Evolutionary conservation across 345 rosid genomes (phyloP), one percentile per base, ranked within the genome.

Genomic region (Salix dunnii): DNA sequence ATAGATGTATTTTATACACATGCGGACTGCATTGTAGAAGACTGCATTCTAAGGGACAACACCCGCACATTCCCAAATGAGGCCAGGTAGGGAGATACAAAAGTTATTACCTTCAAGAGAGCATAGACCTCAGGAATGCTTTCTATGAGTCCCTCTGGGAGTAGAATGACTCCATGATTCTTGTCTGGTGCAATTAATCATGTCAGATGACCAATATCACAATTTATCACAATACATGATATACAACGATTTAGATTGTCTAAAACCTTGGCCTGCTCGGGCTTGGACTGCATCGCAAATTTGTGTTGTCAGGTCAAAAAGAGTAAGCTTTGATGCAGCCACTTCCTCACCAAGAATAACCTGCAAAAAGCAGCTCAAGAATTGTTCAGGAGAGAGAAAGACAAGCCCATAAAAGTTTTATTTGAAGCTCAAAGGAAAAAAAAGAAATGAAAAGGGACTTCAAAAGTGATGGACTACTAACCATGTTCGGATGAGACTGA

Each of bases 401-500:
- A 3, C 10, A 40, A 2, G n/a, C 17, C 30, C 35, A 25, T 8
- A 21, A 49, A 53, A 62, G 69, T 9, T 55, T 31, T 18, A 20
- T n/a, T 43, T 46, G 16, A 42, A 16, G 18, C 9, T 51, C 8
- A 33, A 6, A 71, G 72, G 23, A 53, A 6, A 6, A 18, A 16
- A 20, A 77, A 38, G 72, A 51, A 81, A 81, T 38, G 60, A 67
- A 70, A 49, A 65, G 35, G 49, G 65, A 78, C 10, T 30, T 27
- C 78, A 16, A 31, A 27, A 31, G 36, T 31, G 67, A 77, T 43
- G 46, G n/a, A 35, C 79, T 67, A 80, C 93, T 60, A 72, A 93
- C 99, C 99, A 96, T 87, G 82, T 96, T 96, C 2, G 98, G 99
- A 83, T 96, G 98, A 85, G 99, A 93, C 81, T 93, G 99, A 72